A percentile compares a stretch with the other conserved stretches of the same genome.
phyloP scores from a whole-genome alignment of 2,329 filamentous ascomycete genomes.

The Botrytis sinoallii region DNA sequence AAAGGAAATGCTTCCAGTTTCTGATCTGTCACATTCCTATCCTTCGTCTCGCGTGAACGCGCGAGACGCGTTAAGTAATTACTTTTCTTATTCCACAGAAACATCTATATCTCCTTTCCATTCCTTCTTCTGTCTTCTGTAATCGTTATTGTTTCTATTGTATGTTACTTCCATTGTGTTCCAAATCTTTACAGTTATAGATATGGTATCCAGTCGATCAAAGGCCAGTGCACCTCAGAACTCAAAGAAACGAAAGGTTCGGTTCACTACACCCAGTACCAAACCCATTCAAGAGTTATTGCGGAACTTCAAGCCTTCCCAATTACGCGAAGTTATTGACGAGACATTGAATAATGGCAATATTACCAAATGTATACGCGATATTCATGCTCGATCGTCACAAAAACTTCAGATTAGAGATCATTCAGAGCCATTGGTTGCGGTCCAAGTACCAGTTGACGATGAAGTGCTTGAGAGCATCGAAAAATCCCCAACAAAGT shows the following conservation, averaged over 20 bases:
- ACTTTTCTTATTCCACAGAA: background rate
- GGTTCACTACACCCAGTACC: background rate
- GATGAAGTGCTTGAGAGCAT: slow-evolving; percentile 9
- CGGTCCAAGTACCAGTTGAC: background rate
- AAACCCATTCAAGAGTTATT: background rate
- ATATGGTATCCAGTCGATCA: background rate
- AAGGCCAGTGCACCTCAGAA: background rate
- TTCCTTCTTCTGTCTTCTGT: background rate
- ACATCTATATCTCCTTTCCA: background rate
- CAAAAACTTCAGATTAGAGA: background rate
- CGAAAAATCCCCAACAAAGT: background rate
- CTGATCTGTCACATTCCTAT: slow-evolving; percentile 8
- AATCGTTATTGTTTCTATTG: background rate
- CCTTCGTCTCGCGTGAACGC: background rate
- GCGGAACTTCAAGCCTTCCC: background rate
- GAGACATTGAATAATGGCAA: background rate
- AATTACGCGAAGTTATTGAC: slow-evolving; percentile 7
- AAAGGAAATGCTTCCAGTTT: background rate
- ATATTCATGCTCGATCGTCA: slow-evolving; percentile 8
- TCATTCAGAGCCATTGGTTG: background rate
- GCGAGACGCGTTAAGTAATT: background rate
- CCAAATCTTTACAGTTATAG: background rate
- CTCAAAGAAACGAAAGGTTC: background rate
- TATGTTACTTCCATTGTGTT: background rate
- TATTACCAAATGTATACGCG: background rate